Base-by-base conservation (phyloP, 805 yeast genomes). In the Nakazawaea pomicola region DNA sequence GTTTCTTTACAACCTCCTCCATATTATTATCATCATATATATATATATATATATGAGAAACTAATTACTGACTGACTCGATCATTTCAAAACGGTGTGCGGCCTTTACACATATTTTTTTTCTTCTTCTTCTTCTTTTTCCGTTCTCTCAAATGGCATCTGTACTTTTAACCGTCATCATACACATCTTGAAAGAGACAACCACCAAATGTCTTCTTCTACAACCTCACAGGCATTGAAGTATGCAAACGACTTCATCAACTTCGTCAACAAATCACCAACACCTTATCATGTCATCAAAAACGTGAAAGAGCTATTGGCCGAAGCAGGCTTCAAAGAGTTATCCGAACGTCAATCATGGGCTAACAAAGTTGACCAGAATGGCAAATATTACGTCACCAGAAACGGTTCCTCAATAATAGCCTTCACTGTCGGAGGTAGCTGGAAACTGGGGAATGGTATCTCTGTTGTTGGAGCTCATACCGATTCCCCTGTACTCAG, bases 401-500 rank as follows among this genome's bases (percentile, higher is more conserved):
- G 99, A 60, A 93, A 93, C 58, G 85, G 79, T 17, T 86, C 96
- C 2, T 86, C 96, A 1, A 68, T 91, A 19, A 80, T 91, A 49
- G 96, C 96, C 1, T 90, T 91, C 62, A 75, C 80, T 2, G 81
- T 88, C 15, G 96, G 96, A 28, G 72, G 72, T 1, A 56, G 76
- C 36, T 86, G 84, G 78, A 53, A 58, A 39, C 80, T 84, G 3
- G 96, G 95, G 9, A 79, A 82, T 15, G 91, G 95, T 8, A 70
- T 89, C 46, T 78, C 97, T 4, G 80, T 93, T 40, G 83, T 90
- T 27, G 99, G 98, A 14, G 96, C 96, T 1, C 99, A 91, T 61
- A 90, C 97, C 0, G 99, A 91, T 60, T 85, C 95, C 4, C 98
- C 98, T 9, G 79, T 87, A 24, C 68, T 91, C 49, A 74, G 95